A percentile compares a stretch with the other conserved stretches of the same genome.
These are phyloP conservation scores for Endogone sp. DNA, from an alignment of 192 early-diverging fungal genomes.

Conservation along the genomic window DNA sequence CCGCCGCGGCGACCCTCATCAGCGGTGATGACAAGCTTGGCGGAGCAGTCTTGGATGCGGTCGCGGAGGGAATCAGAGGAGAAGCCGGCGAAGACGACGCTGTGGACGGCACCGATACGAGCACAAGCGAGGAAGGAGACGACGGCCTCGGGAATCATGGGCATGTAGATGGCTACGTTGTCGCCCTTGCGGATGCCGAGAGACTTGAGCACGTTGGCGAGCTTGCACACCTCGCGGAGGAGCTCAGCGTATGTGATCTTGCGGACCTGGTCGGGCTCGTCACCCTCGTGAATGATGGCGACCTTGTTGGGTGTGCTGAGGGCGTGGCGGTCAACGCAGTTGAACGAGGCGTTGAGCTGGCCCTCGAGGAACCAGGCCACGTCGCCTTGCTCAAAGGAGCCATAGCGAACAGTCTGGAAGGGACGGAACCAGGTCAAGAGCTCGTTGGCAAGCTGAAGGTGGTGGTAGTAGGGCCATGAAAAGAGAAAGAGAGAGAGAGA, in stretches of 20 bases:
- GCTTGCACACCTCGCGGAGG: conserved; percentile 73
- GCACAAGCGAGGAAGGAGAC: conserved; percentile 94
- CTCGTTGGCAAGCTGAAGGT: conserved; percentile 63
- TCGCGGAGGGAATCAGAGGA: conserved; percentile 89
- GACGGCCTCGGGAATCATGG: conserved; percentile 93
- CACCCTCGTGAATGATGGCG: conserved; percentile 87
- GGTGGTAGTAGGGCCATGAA: neutral
- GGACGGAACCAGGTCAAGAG: conserved; percentile 78
- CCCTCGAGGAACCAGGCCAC: conserved; percentile 93
- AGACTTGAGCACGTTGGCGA: conserved; percentile 83
- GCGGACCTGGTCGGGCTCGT: conserved; percentile 76
- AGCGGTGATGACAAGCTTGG: conserved; percentile 83
- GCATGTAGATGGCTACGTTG: conserved; percentile 96
- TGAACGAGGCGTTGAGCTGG: conserved; percentile 88
- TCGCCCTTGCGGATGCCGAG: conserved; percentile 89
- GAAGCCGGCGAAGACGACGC: conserved; percentile 97
- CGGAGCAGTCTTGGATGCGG: conserved; percentile 81
- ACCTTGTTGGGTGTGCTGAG: conserved; percentile 67
- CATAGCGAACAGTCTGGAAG: conserved; percentile 67
- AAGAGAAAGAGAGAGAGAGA: conserved; percentile 5
- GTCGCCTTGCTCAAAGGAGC: conserved; percentile 80
- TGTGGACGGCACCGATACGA: conserved; percentile 87
- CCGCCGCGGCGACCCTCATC: conserved; percentile 94
- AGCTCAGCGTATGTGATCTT: conserved; percentile 84
- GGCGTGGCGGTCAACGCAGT: conserved; percentile 96